Conservation (phyloP, 805 yeast species). For the Ascoidea asiatica region DNA sequence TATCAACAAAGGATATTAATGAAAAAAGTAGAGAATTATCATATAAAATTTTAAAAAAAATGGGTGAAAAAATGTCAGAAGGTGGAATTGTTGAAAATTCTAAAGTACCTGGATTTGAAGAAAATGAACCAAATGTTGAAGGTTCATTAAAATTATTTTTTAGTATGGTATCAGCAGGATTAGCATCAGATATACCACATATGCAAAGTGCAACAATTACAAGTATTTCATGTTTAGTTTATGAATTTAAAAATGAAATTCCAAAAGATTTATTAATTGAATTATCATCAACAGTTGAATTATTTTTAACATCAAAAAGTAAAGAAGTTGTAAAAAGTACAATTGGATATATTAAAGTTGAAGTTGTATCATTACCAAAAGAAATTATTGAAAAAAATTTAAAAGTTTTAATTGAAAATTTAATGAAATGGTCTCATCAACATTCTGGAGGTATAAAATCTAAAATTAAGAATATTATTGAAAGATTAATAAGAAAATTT, state of each 20-base stretch:
- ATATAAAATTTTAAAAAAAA: constrained; percentile 57
- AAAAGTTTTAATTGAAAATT: constrained; percentile 48
- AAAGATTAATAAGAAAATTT: constrained; percentile 78
- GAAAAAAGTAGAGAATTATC: constrained; percentile 83
- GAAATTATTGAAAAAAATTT: constrained; percentile 59
- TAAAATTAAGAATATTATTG: constrained; percentile 85
- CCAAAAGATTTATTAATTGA: constrained; percentile 52
- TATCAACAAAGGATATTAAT: constrained; percentile 83
- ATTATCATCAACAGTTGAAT: constrained; percentile 72
- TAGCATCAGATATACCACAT: constrained; percentile 87
- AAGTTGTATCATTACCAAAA: constrained; percentile 69
- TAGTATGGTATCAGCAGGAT: constrained; percentile 91
- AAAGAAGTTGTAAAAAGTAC: constrained; percentile 92
- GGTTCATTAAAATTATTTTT: constrained; percentile 74
- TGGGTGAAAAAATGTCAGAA: constrained; percentile 66
- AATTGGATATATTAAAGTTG: constrained; percentile 87
- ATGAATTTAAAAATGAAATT: constrained; percentile 65
- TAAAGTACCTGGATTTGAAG: constrained; percentile 53
- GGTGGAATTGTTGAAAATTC: constrained; percentile 54
- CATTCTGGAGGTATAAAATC: constrained; percentile 92
- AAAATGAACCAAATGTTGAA: constrained; percentile 41
- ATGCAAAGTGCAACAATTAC: constrained; percentile 96
- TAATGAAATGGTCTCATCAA: constrained; percentile 89
- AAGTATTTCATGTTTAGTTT: constrained; percentile 74
- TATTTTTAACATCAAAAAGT: constrained; percentile 80